Base-by-base conservation (phyloP, 129 eudicot species). In the Centrapalus pauciflorus region DNA sequence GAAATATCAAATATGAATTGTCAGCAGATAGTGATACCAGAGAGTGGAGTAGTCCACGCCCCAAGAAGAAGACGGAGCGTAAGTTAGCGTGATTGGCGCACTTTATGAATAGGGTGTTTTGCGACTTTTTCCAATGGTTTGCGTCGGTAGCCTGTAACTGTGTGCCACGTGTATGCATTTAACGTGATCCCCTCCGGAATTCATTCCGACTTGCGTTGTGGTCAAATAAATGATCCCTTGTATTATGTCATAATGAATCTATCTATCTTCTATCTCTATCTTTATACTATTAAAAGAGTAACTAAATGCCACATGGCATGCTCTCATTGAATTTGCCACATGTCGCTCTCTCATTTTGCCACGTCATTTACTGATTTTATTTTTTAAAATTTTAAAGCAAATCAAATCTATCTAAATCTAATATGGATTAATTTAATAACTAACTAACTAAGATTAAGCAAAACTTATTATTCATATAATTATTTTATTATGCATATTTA, bases 81-180 rank as follows among this genome's bases (percentile, higher is more conserved):
- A 61, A 0, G 76, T 41, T 74, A 78, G 80, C 67, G 57, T 16
- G 32, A 68, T 17, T 40, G 26, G 79, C 35, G 78, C 34, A 40
- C 27, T 28, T 9, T 41, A 70, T 41, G 56, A 3, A 73, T 5
- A 41, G 3, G 30, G 60, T 56, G 27, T 21, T 41, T 45, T 27
- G 21, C 6, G 66, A 64, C 72, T 65, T 55, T 25, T 65, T 65
- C 58, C n/a, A 30, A 4, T 46, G n/a, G 37, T 14, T 0, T 43
- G 23, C 19, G 79, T 66, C 78, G 67, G 73, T 57, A 19, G 67
- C 79, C 61, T 23, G 24, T 74, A 14, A 14, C 3, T 1, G 25
- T 9, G 2, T 57, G 79, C 61, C 73, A 56, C 79, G 73, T 74
- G 73, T 49, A 14, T 9, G 12, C 4, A 20, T 9, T 13, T 37